phyloP scores from a whole-genome alignment of 2,329 filamentous ascomycete genomes.

The Pleurostoma richardsiae region DNA sequence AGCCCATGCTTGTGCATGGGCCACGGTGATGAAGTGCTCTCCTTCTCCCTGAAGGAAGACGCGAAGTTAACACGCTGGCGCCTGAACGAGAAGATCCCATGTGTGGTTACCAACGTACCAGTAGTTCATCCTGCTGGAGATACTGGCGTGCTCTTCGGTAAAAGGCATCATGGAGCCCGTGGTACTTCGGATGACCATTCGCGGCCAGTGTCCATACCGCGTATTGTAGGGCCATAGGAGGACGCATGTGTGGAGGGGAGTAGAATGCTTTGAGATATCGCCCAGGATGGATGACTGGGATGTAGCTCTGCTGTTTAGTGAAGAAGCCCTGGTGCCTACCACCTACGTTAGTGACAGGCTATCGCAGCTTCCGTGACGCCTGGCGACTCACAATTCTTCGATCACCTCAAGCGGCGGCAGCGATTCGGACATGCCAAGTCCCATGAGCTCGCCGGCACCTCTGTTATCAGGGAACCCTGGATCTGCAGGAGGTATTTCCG shows the following conservation, averaged over 20 bases:
- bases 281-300: slow-evolving; percentile 73
- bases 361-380: too few species aligned
- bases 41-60: slow-evolving; percentile 54
- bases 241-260: slow-evolving; percentile 65
- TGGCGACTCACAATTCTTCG: slow-evolving; percentile 65
- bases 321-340: slow-evolving; percentile 71
- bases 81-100: background rate
- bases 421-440: slow-evolving; percentile 75
- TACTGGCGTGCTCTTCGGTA: slow-evolving; percentile 81
- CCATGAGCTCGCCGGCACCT: slow-evolving; percentile 65
- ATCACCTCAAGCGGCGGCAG: slow-evolving; percentile 74
- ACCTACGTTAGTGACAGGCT: too few species aligned
- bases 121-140: slow-evolving; percentile 79
- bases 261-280: slow-evolving; percentile 74
- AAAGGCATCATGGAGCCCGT: slow-evolving; percentile 67
- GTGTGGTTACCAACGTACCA: slow-evolving; percentile 29
- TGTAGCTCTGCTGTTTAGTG: slow-evolving; percentile 61
- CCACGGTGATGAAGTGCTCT: slow-evolving; percentile 73
- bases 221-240: slow-evolving; percentile 79
- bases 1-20: slow-evolving; percentile 75
- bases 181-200: slow-evolving; percentile 66
- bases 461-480: slow-evolving; percentile 6
- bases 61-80: too few species aligned
- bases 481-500: background rate
- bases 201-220: slow-evolving; percentile 83